Evolutionary conservation across 2,329 filamentous ascomycete species (phyloP), one percentile per base, ranked within the genome.

Genomic region (Eutypa lata): DNA sequence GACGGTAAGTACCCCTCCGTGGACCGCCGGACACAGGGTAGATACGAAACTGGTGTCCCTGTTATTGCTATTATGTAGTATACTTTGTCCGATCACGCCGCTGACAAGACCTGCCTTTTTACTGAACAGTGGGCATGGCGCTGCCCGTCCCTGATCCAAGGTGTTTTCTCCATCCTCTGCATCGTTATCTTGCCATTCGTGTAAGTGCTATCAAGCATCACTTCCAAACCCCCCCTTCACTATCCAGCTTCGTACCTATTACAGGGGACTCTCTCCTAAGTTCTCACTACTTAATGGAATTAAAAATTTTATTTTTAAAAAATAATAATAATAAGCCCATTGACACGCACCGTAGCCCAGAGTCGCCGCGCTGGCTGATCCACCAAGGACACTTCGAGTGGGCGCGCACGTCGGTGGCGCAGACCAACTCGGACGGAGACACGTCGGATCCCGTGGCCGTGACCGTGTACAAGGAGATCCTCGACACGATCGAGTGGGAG

Each of bases 361-460:
- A 78, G 62, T 73, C 69, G 4, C 75, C 75, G 4, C 67, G 74
- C 22, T 77, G 74, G 73, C 66, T 78, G 2, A 66, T 71, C 2
- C 64, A 72, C 52, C 59, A 73, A 37, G 72, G 70, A 4, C 63
- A 65, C 13, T 64, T 68, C n/a, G 69, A 76, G 10, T 69, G 72
- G 52, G 76, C 75, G 5, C 65, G 68, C 1, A 52, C 60, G 3
- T 65, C 71, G 1, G 67, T 78, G 0, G 74, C 73, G 1, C 68
- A 71, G 53, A 70, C 71, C 4, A 72, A 76, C 49, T 66, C 73
- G 13, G 63, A 76, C 50, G 73, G 75, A 0, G 68, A 77, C 49
- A 48, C 65, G 2, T 56, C 61, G 1, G 61, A 73, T 53, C 71
- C 70, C 2, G 62, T 73, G 18, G 69, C 73, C 1, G 53, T 74